Base-by-base conservation (phyloP, 2,329 filamentous ascomycete species). In the Ascochyta koolunga region DNA sequence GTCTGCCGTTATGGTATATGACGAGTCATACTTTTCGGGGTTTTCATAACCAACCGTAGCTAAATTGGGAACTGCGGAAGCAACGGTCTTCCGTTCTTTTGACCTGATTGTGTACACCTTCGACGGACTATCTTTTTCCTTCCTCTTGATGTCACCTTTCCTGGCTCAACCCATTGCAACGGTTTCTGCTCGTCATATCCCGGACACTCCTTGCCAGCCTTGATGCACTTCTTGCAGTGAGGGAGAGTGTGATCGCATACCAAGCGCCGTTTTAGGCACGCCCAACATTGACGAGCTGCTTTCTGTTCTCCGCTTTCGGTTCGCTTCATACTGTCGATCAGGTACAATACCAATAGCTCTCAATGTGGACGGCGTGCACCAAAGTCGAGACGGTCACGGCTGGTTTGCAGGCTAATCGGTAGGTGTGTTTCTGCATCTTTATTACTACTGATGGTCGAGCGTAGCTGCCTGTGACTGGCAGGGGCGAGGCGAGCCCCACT, bases 201-300 rank as follows among this genome's bases (percentile, higher is more conserved):
- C 4, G 67, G 67, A 32, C 70, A 73, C 4, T 67, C 59, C 27
- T 58, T 68, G 6, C 70, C 68, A 10, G 57, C 50, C 39, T 62
- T 68, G 18, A 60, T 50, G 56, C 69, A 73, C 44, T 71, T 73
- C 32, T 62, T 67, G 51, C 70, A 73, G 40, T 60, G 60, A 7
- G 70, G 69, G 5, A 67, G 36, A n/a, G 63, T 65, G n/a, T 62
- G 65, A 52, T 73, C 70, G 45, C 70, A 73, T 1, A 73, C 70
- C 22, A 72, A 53, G 1, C 70, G 62, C 13, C 68, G 62, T 43
- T 66, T 68, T 21, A 69, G 56, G 44, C 70, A 73, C 22, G 68
- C 69, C 70, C 69, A 73, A 51, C 69, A 73, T 59, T 72, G 70
- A 2, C 66, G 64, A 2, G 48, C 60, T 50, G 68, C 63, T 52